Evolutionary conservation across 306 rosid species (phyloP).

Genomic region (Erythrophleum fordii): DNA sequence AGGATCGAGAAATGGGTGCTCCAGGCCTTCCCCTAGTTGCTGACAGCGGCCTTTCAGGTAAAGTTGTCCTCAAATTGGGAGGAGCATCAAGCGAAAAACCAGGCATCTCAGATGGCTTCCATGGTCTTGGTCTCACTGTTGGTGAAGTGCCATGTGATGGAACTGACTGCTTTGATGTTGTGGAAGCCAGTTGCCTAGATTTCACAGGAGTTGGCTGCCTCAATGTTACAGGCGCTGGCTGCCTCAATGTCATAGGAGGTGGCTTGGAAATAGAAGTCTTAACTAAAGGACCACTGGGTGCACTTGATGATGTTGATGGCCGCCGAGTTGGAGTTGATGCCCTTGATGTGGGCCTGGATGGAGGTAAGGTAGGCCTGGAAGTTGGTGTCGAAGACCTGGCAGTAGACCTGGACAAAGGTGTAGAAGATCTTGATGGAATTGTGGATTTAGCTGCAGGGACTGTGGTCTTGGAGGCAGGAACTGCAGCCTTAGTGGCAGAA

Average conservation of each 20-base stretch:
- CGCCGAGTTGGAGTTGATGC: slow-evolving; percentile 89
- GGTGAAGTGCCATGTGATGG: slow-evolving; percentile 86
- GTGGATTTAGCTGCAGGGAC: slow-evolving; percentile 59
- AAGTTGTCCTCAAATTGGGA: slow-evolving; percentile 84
- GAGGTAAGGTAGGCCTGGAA: slow-evolving; percentile 73
- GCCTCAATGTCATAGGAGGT: slow-evolving; percentile 52
- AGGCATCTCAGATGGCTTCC: slow-evolving; percentile 97
- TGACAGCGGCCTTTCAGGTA: slow-evolving; percentile 89
- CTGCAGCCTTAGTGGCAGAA: slow-evolving; percentile 55
- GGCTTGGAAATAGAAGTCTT: slow-evolving; percentile 72
- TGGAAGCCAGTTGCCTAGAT: slow-evolving; percentile 26
- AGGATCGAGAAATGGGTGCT: slow-evolving; percentile 79
- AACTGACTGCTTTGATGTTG: slow-evolving; percentile 46
- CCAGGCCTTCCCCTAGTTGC: slow-evolving; percentile 98
- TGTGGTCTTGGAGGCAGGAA: slow-evolving; percentile 49
- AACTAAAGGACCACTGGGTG: slow-evolving; percentile 49
- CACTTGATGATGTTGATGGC: slow-evolving; percentile 69
- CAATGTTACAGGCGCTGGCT: slow-evolving; percentile 53
- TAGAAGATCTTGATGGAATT: slow-evolving; percentile 75
- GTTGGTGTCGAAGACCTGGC: slow-evolving; percentile 90
- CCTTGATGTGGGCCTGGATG: slow-evolving; percentile 72
- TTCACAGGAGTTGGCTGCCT: slow-evolving; percentile 43
- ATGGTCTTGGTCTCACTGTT: slow-evolving; percentile 79
- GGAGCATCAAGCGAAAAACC: slow-evolving; percentile 95
- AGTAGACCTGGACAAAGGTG: slow-evolving; percentile 72